Percentiles rank a stretch among this genome's conserved stretches.
Conservation (phyloP, 1,284 basidiomycete genomes). For the Porodaedalea pini region DNA sequence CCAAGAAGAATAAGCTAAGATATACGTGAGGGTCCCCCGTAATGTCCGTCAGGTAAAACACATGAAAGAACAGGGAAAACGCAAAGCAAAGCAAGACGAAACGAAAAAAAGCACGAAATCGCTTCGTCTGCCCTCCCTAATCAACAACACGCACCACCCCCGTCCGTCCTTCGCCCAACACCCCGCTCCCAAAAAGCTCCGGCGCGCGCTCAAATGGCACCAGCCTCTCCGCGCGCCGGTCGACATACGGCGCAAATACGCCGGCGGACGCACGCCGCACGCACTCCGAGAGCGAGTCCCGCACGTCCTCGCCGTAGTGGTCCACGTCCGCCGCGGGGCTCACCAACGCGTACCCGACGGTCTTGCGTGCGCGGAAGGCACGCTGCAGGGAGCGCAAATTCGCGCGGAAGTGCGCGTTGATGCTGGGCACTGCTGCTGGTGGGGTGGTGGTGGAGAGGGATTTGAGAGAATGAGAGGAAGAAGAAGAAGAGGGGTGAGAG, state of each 20-base stretch:
- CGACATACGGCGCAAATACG: constrained; percentile 1
- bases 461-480: not conserved
- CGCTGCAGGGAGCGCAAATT: constrained; percentile 59
- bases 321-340: constrained; percentile 29
- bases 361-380: constrained; percentile 7
- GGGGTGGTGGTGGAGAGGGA: not conserved
- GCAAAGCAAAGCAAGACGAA: not conserved
- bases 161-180: constrained; percentile 11
- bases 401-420: constrained; percentile 66
- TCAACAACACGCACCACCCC: constrained; percentile 18
- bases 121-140: too few relatives aligned
- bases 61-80: not conserved
- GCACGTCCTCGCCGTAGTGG: constrained; percentile 29
- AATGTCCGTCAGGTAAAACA: not conserved
- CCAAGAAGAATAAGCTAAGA: too few relatives aligned
- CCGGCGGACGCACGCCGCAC: constrained; percentile 19
- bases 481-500: not conserved
- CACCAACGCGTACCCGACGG: constrained; percentile 30
- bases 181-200: constrained; percentile 3
- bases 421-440: constrained; percentile 55
- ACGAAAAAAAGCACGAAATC: not conserved
- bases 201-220: constrained; percentile 20
- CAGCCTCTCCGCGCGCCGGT: not conserved
- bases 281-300: constrained; percentile 26
- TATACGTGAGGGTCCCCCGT: too few relatives aligned